Evolutionary conservation across 2,329 filamentous ascomycete genomes (phyloP), one percentile per base, ranked within the genome.

Genomic region (Exserohilum turcica): DNA sequence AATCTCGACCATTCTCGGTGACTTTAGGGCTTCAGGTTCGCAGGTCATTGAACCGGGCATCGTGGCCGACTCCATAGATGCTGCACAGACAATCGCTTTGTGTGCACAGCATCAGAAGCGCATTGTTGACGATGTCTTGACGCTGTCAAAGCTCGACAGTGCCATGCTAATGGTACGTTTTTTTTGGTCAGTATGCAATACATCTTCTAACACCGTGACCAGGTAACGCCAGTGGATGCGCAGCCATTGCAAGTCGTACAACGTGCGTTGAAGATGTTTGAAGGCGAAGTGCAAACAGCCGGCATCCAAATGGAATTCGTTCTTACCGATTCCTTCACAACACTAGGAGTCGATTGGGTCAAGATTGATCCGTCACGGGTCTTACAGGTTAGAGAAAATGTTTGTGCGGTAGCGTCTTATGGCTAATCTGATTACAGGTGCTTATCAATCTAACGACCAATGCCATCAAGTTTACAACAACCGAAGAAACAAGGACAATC

Each of bases 371-470:
- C 90, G 0, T 88, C 86, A 13, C 82, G 90, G 19, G 85, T 93
- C 43, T 82, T 89, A 45, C 90, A 93, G 71, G 65, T 65, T 48
- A 31, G 55, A 10, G 28, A 5, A 2, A 12, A 27, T 15, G 9
- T 33, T 5, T 3, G n/a, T 3, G 10, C n/a, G 3, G 21, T 3
- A 46, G 9, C 8, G 8, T n/a, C 24, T 35, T 3, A 31, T 54
- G 15, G 28, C 55, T 60, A 37, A 63, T 15, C n/a, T 2, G 5
- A 3, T 2, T 21, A 13, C 13, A 66, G 61, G 87, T 92, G 0
- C 78, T 92, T 3, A 91, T 93, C 70, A 93, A 93, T 63, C 80
- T 93, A 1, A 83, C 90, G 7, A 90, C 89, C 6, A 93, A 93
- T 64, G 88, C 89, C 0, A 86, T 93, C 71, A 93, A 93, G 65